Evolutionary conservation across 768 basidiomycete species (phyloP).

Genomic region (Leucocoprinus sp.): DNA sequence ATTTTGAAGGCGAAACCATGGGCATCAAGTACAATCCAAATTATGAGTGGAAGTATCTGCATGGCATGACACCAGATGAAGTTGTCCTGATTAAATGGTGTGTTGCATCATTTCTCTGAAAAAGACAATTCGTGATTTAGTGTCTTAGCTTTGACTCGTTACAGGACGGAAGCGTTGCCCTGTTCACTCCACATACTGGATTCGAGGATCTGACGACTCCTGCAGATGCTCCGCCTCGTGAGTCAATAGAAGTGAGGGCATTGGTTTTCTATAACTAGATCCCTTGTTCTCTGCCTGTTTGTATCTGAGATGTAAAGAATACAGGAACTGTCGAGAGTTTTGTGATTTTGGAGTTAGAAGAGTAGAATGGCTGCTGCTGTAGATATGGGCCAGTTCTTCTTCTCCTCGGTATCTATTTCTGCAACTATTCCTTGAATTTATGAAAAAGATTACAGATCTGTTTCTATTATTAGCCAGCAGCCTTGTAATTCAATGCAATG

Average conservation of each 20-base stretch:
- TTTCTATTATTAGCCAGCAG: too few species aligned
- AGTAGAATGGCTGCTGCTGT: too few species aligned
- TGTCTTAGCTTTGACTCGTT: conserved; percentile 21
- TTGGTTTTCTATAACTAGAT: conserved; percentile 57
- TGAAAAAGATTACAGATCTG: too few species aligned
- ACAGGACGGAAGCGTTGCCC: conserved; percentile 39
- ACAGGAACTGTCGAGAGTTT: too few species aligned
- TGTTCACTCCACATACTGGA: conserved; percentile 56
- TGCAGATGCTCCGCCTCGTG: conserved; percentile 35
- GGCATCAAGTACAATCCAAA: conserved; percentile 35
- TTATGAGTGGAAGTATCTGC: conserved; percentile 45
- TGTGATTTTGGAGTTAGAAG: too few species aligned
- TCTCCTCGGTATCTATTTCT: too few species aligned
- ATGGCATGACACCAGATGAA: conserved; percentile 41
- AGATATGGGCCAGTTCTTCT: too few species aligned
- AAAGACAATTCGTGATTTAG: background rate
- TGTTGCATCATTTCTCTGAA: conserved; percentile 9
- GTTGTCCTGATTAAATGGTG: conserved; percentile 47
- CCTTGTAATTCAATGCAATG: background rate
- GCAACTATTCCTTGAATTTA: too few species aligned
- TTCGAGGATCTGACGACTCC: conserved; percentile 51
- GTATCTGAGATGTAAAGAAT: too few species aligned
- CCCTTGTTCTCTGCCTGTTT: too few species aligned
- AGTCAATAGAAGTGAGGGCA: conserved; percentile 56
- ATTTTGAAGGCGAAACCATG: conserved; percentile 44